These are phyloP conservation scores for Verticillium dahliae DNA, from an alignment of 2,329 filamentous ascomycete genomes.

Conservation along the genomic window DNA sequence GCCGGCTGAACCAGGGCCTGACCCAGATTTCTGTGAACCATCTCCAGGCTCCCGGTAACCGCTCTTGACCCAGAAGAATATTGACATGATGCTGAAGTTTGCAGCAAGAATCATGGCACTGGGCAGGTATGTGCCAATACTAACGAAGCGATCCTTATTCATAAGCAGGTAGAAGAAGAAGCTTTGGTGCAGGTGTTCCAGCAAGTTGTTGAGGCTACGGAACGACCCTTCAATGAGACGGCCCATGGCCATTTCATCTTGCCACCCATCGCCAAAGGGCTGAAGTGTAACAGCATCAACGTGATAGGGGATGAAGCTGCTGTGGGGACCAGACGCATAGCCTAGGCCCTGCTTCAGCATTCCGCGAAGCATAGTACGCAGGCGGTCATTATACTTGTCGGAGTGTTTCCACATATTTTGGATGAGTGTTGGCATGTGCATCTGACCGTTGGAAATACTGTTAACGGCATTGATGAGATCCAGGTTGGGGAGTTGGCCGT, in stretches of 20 bases:
- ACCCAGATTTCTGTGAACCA: neutral
- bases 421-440: conserved; percentile 77
- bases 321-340: conserved; percentile 84
- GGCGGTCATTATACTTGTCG: conserved; percentile 71
- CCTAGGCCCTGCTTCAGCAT: conserved; percentile 91
- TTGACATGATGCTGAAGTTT: conserved; percentile 93
- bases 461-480: conserved; percentile 94
- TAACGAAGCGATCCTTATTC: conserved; percentile 87
- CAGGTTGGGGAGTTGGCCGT: conserved; percentile 90
- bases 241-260: conserved; percentile 95
- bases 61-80: conserved; percentile 88
- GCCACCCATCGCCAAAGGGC: conserved; percentile 85
- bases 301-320: conserved; percentile 94
- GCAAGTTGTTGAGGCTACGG: conserved; percentile 87
- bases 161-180: conserved; percentile 99
- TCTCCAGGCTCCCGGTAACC: conserved; percentile 41
- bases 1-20: conserved; percentile 1
- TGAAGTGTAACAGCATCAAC: conserved; percentile 93
- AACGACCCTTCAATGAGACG: conserved; percentile 85
- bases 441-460: conserved; percentile 80
- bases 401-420: conserved; percentile 77
- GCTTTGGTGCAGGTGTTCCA: conserved; percentile 95
- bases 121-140: conserved; percentile 93
- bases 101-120: conserved; percentile 95
- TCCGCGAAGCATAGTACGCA: conserved; percentile 83